Evolutionary conservation across 805 yeast species (phyloP).

Genomic region (Clavispora asparagi): DNA sequence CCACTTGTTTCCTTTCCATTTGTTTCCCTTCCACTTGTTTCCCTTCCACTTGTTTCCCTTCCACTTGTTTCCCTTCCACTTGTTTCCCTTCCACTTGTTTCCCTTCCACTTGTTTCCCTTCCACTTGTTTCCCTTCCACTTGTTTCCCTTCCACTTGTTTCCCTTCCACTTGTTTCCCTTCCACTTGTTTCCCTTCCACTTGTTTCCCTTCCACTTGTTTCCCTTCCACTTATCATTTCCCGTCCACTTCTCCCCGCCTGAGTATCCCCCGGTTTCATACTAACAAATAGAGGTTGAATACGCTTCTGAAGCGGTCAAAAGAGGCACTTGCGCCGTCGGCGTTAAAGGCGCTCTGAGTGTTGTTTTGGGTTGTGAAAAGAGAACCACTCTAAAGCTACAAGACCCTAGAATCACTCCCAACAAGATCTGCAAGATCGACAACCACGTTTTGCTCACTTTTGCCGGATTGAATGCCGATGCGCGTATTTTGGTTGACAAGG

Average conservation of each 20-base stretch:
- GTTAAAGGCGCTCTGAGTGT: slow-evolving; percentile 87
- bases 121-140: no score
- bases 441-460: slow-evolving; percentile 86
- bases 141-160: no score
- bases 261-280: slow-evolving; percentile 12
- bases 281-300: slow-evolving; percentile 77
- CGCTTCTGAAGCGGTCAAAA: slow-evolving; percentile 94
- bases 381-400: slow-evolving; percentile 91
- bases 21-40: no score
- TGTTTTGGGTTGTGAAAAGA: slow-evolving; percentile 93
- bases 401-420: slow-evolving; percentile 96
- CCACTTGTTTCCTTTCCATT: no score
- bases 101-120: not conserved
- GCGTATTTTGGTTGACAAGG: slow-evolving; percentile 87
- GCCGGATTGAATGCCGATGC: slow-evolving; percentile 99
- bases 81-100: no score
- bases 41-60: no score
- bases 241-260: not conserved
- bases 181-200: no score
- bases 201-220: no score
- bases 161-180: no score
- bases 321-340: slow-evolving; percentile 98
- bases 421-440: slow-evolving; percentile 86
- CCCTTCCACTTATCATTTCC: no score
- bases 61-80: no score